Evolutionary conservation across 2,329 filamentous ascomycete species (phyloP), one percentile per base, ranked within the genome.

Genomic region (Alternaria tenuissima): DNA sequence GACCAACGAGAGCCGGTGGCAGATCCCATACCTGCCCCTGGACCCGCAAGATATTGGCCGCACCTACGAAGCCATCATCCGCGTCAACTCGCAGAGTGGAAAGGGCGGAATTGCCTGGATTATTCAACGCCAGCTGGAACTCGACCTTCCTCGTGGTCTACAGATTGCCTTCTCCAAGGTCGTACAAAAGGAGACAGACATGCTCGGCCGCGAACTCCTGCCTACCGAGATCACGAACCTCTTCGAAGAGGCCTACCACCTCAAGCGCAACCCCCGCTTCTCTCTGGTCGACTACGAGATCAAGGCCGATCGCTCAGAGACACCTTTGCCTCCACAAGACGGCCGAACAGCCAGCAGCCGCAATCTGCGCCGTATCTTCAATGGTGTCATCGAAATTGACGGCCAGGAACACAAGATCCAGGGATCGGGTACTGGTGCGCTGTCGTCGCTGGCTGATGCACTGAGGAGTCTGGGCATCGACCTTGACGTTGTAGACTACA

Each of bases 1-100:
- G 46, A 82, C 80, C 5, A 82, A 86, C 74, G 88, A 94, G 57
- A 87, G 89, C 73, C 83, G 81, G 41, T 98, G 94, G 94, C 83
- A 91, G 69, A 86, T 97, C 39, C 94, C 94, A 0, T 98, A 98
- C 76, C 89, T 98, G 49, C 94, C 94, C 12, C 86, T 98, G 71
- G 94, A 98, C 74, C 94, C 94, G 5, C 86, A 91, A 74, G 94
- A 98, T 74, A 97, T 98, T 66, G 94, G 94, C 52, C 89, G 94
- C 59, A 97, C 90, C n/a, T 98, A 98, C 86, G 94, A 98, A 81
- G 94, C 94, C 60, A 91, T 98, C 76, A 98, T 98, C 76, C 91
- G 94, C 61, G 94, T 98, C 86, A 99, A 98, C 84, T 96, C 92
- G 18, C 94, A 98, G 79, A 92, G 89, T 71, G 94, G 94, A 67